phyloP scores from a whole-genome alignment of 2,329 filamentous ascomycete genomes.

The Penicillium vulpinum region DNA sequence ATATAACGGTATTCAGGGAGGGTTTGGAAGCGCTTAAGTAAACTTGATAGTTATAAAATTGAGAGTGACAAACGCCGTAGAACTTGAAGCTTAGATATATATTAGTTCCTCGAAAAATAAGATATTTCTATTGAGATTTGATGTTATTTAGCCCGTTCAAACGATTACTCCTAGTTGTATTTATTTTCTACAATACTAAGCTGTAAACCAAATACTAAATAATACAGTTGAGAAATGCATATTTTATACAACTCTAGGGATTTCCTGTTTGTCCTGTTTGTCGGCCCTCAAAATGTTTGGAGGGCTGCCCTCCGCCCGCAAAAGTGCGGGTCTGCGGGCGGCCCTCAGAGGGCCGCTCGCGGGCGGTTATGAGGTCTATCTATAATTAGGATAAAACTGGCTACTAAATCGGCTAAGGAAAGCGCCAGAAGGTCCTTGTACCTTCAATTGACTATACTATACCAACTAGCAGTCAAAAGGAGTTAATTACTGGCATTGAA shows the following conservation, averaged over 20 bases:
- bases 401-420: neutral
- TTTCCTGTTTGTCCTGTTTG: neutral
- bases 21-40: no score
- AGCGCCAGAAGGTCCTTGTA: neutral
- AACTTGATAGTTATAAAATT: no score
- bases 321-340: no score
- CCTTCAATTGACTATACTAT: neutral
- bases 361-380: no score
- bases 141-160: neutral
- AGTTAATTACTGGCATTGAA: no score
- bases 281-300: slow-evolving; percentile 1
- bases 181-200: neutral
- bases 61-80: neutral
- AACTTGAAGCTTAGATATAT: neutral
- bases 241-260: neutral
- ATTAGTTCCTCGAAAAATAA: neutral
- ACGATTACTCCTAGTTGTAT: neutral
- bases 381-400: no score
- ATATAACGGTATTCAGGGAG: no score
- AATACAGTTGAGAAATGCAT: neutral
- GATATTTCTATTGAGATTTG: neutral
- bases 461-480: neutral
- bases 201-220: neutral
- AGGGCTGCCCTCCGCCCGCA: no score
- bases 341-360: no score